Base-by-base conservation (phyloP, 306 rosid species). In the Castanopsis chinensis region DNA sequence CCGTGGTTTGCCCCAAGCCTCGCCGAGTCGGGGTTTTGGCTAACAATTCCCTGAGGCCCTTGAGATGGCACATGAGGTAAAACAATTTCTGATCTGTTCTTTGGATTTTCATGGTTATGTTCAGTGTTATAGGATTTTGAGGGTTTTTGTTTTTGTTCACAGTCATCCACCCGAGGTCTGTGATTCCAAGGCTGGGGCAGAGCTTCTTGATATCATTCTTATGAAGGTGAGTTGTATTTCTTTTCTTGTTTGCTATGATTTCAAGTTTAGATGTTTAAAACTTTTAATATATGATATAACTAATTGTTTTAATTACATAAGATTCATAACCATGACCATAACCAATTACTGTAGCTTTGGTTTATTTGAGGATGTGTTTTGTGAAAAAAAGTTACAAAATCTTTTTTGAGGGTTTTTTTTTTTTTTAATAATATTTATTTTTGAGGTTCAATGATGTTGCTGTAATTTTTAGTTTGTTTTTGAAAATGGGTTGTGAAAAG, bases 111-210 rank as follows among this genome's bases (percentile, higher is more conserved):
- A 23, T 69, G 20, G 35, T 73, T 73, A 21, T 83, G 55, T 56
- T 82, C 54, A 68, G 53, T 49, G 53, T 72, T 63, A 4, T 13
- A 49, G 60, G 64, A 10, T 8, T 73, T 70, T 65, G 71, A 12
- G 15, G 20, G 69, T 61, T 81, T 73, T 78, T 43, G 5, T 25
- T 55, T 80, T 75, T 73, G 18, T 58, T 35, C 63, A 27, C 68
- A 87, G 93, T 53, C 91, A 85, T 79, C 85, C 76, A 65, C 61
- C 65, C 19, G 93, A 85, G 69, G 71, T 87, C n/a, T 75, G 87
- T 76, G 94, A 92, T 57, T 91, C 97, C 1, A 93, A 88, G 76
- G 97, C 92, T 76, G 97, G 88, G 88, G 92, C 93, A 69, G 97
- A 91, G 83, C 91, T 93, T 17, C 87, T 93, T 0, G 97, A 93